Percentiles rank a stretch among this genome's conserved stretches.
These are phyloP conservation scores for Alternaria dauci DNA, from an alignment of 2,329 filamentous ascomycete genomes.

Conservation along the genomic window DNA sequence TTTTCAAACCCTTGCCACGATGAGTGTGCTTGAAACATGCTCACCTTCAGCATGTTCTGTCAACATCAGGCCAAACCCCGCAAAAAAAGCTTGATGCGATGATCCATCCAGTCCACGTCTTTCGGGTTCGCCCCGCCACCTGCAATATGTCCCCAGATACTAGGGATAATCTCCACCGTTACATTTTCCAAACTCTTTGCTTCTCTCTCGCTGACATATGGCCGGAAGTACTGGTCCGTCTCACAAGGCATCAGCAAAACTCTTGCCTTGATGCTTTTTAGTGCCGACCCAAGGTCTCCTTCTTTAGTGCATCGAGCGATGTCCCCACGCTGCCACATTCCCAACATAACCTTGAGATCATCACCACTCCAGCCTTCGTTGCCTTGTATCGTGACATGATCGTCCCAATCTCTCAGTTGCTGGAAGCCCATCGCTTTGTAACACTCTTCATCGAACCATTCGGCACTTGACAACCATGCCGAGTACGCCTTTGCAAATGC, in stretches of 20 bases:
- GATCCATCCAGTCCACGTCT: slow-evolving; percentile 40
- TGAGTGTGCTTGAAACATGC: background rate
- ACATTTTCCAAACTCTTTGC: slow-evolving; percentile 45
- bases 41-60: background rate
- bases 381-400: slow-evolving; percentile 29
- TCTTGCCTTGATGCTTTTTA: slow-evolving; percentile 49
- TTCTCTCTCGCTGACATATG: slow-evolving; percentile 52
- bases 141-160: slow-evolving; percentile 54
- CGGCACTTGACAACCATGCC: slow-evolving; percentile 53
- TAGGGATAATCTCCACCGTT: slow-evolving; percentile 45
- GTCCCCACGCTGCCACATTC: slow-evolving; percentile 56
- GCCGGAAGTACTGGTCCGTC: slow-evolving; percentile 54
- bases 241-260: slow-evolving; percentile 52
- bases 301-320: slow-evolving; percentile 41
- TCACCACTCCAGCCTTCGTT: slow-evolving; percentile 45
- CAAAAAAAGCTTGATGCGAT: slow-evolving; percentile 22
- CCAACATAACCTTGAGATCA: slow-evolving; percentile 49
- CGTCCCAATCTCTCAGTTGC: slow-evolving; percentile 36
- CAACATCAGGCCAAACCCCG: slow-evolving; percentile 1
- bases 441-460: slow-evolving; percentile 52
- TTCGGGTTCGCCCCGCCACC: slow-evolving; percentile 49
- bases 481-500: slow-evolving; percentile 53
- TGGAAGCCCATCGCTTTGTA: slow-evolving; percentile 48
- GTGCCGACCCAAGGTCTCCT: slow-evolving; percentile 41
- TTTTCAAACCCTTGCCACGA: background rate